Percentiles rank a stretch among this genome's conserved stretches.
Evolutionary conservation across 2,329 filamentous ascomycete species (phyloP).

Genomic region (Fusarium keratoplasticum): DNA sequence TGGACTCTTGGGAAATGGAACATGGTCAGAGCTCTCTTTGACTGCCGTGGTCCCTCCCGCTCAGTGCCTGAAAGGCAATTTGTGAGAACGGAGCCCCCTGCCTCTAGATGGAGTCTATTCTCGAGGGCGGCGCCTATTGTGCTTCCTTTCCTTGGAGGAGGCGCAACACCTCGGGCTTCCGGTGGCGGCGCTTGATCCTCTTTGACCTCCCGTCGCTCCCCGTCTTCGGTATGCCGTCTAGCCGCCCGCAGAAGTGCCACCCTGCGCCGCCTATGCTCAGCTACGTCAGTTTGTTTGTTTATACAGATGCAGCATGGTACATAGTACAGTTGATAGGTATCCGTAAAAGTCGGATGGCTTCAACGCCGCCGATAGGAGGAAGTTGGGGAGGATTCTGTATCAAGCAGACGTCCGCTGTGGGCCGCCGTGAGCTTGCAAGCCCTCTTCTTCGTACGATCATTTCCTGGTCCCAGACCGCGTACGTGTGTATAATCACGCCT

Average conservation of each 20-base stretch:
- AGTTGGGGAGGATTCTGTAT: not conserved
- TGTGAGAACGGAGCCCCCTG: not conserved
- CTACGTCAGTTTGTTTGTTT: conserved; percentile 1
- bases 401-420: not conserved
- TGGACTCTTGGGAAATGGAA: not conserved
- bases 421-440: not conserved
- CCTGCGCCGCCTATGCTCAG: conserved; percentile 1
- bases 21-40: not conserved
- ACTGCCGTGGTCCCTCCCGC: not conserved
- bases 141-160: not conserved
- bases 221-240: not conserved
- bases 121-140: not conserved
- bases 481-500: not conserved
- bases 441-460: not conserved
- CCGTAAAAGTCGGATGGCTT: not conserved
- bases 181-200: conserved; percentile 6
- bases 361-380: not conserved
- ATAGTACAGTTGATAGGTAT: not conserved
- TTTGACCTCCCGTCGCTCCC: not conserved
- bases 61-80: conserved; percentile 1
- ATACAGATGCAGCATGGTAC: not conserved
- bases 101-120: not conserved
- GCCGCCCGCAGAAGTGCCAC: not conserved
- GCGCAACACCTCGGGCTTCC: conserved; percentile 9
- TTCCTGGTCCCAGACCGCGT: not conserved